These are phyloP conservation scores for Penstemon newberryi DNA, from an alignment of 257 asterid species.

Conservation along the genomic window DNA sequence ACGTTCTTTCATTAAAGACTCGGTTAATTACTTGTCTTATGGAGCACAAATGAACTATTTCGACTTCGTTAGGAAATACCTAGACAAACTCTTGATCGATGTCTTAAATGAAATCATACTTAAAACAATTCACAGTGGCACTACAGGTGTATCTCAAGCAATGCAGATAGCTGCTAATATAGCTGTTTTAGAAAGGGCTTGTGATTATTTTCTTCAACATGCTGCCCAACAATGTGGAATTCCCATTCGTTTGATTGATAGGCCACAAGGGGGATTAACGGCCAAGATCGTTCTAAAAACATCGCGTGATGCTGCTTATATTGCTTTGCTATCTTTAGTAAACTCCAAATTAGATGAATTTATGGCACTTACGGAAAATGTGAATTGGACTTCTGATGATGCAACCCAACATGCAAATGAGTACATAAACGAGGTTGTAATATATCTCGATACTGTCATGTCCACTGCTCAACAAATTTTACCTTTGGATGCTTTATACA, in stretches of 20 bases:
- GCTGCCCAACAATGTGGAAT: slow-evolving; percentile 98
- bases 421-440: slow-evolving; percentile 66
- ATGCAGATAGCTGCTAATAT: slow-evolving; percentile 96
- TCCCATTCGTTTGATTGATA: slow-evolving; percentile 72
- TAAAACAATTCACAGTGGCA: slow-evolving; percentile 52
- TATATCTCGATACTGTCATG: slow-evolving; percentile 81
- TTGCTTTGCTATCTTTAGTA: slow-evolving; percentile 63
- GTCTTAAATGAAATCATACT: slow-evolving; percentile 73
- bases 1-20: slow-evolving; percentile 77
- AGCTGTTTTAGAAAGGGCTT: slow-evolving; percentile 82
- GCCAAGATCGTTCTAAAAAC: slow-evolving; percentile 88
- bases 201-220: slow-evolving; percentile 91
- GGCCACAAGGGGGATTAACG: slow-evolving; percentile 72
- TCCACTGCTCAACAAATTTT: slow-evolving; percentile 89
- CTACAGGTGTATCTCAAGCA: slow-evolving; percentile 78
- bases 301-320: slow-evolving; percentile 87
- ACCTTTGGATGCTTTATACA: slow-evolving; percentile 82
- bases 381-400: slow-evolving; percentile 83
- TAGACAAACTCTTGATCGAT: slow-evolving; percentile 84
- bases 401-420: slow-evolving; percentile 65
- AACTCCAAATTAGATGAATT: slow-evolving; percentile 74
- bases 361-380: slow-evolving; percentile 71
- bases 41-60: slow-evolving; percentile 81
- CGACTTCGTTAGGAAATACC: slow-evolving; percentile 69
- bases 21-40: slow-evolving; percentile 76